A percentile compares a stretch with the other conserved stretches of the same genome.
Evolutionary conservation across 2,329 filamentous ascomycete genomes (phyloP).

Genomic region (Trichophyton equinum): DNA sequence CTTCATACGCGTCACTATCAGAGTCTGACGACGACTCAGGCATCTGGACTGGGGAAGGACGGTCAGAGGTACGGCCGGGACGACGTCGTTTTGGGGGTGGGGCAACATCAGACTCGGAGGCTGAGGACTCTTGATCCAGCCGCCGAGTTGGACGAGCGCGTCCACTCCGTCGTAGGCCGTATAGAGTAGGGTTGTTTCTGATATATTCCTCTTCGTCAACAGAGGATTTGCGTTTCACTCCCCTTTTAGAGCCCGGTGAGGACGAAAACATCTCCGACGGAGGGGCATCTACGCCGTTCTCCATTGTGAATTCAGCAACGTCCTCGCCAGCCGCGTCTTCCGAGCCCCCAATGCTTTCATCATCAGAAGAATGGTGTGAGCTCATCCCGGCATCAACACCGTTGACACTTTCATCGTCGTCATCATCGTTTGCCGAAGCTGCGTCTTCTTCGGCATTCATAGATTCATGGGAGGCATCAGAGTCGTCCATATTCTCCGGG

Average conservation of each 20-base stretch:
- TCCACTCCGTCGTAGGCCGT: slow-evolving; percentile 82
- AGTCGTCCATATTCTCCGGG: slow-evolving; percentile 1
- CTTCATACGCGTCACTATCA: slow-evolving; percentile 61
- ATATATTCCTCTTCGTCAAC: slow-evolving; percentile 73
- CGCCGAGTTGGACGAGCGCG: slow-evolving; percentile 51
- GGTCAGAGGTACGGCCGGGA: slow-evolving; percentile 34
- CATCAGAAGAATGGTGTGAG: slow-evolving; percentile 40
- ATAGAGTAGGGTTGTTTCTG: slow-evolving; percentile 81
- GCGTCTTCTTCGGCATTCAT: slow-evolving; percentile 10
- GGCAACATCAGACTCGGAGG: slow-evolving; percentile 60
- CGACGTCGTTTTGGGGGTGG: slow-evolving; percentile 37
- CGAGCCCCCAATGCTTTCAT: slow-evolving; percentile 38
- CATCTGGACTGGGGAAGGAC: slow-evolving; percentile 34
- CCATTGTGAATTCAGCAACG: slow-evolving; percentile 63
- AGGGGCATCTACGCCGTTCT: slow-evolving; percentile 24
- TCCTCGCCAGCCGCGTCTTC: slow-evolving; percentile 39
- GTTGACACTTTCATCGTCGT: not conserved
- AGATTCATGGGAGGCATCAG: slow-evolving; percentile 1
- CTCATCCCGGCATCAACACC: slow-evolving; percentile 6
- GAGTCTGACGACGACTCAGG: slow-evolving; percentile 53
- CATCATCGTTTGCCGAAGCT: slow-evolving; percentile 11
- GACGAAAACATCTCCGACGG: slow-evolving; percentile 3
- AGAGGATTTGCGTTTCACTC: slow-evolving; percentile 59
- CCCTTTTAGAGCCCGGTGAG: slow-evolving; percentile 50
- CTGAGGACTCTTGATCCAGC: slow-evolving; percentile 49